These are phyloP conservation scores for Coemansia sp. DNA, from an alignment of 192 early-diverging fungal genomes.

Conservation along the genomic window DNA sequence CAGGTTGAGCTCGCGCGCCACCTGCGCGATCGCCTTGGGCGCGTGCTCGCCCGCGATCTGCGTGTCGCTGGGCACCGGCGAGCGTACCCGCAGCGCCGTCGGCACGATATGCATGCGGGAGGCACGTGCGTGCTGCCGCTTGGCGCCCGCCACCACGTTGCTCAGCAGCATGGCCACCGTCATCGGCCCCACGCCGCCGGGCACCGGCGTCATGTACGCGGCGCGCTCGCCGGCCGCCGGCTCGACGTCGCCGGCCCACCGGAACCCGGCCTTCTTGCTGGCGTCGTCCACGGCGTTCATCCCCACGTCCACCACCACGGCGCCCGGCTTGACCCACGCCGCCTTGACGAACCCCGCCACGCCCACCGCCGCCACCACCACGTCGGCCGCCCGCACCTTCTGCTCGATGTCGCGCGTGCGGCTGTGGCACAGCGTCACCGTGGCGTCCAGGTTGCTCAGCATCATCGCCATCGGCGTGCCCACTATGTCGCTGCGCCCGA, in stretches of 20 bases:
- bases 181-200: slow-evolving; percentile 99
- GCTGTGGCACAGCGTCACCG: slow-evolving; percentile 94
- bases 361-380: slow-evolving; percentile 89
- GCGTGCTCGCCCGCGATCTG: slow-evolving; percentile 88
- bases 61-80: slow-evolving; percentile 92
- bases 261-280: slow-evolving; percentile 85
- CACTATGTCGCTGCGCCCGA: slow-evolving; percentile 97
- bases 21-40: slow-evolving; percentile 76
- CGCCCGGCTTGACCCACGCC: slow-evolving; percentile 92
- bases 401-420: slow-evolving; percentile 70
- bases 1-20: slow-evolving; percentile 86
- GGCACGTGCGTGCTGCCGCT: slow-evolving; percentile 62
- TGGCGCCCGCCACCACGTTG: slow-evolving; percentile 80
- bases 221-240: slow-evolving; percentile 67
- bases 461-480: slow-evolving; percentile 80
- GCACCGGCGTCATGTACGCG: slow-evolving; percentile 89
- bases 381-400: slow-evolving; percentile 81
- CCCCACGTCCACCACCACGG: slow-evolving; percentile 95
- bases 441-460: slow-evolving; percentile 78
- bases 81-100: slow-evolving; percentile 62
- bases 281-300: slow-evolving; percentile 87
- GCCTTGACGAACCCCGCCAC: slow-evolving; percentile 76
- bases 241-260: slow-evolving; percentile 95
- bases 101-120: slow-evolving; percentile 54
- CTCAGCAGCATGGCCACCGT: slow-evolving; percentile 97